These are phyloP conservation scores for Metschnikowia hibisci DNA, from an alignment of 805 yeast species.

Conservation along the genomic window DNA sequence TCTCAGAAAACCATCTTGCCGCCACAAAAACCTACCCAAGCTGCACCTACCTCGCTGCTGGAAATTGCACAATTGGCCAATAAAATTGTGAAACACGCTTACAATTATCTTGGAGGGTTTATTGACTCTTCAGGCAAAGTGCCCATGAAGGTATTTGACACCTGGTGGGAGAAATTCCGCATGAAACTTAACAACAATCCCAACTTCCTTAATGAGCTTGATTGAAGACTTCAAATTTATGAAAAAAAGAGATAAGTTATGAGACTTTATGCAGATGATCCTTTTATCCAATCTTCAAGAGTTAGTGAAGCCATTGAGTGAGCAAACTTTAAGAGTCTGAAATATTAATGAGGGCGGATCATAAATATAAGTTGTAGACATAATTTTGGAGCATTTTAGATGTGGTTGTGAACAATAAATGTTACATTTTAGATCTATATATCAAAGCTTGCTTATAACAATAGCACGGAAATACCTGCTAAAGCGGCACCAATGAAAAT, in stretches of 20 bases:
- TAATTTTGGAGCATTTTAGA: too few relatives aligned
- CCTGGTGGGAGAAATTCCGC: slow-evolving; percentile 94
- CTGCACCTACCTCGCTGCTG: slow-evolving; percentile 23
- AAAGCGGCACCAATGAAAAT: slow-evolving; percentile 11
- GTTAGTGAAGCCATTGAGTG: too few relatives aligned
- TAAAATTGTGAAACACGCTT: slow-evolving; percentile 87
- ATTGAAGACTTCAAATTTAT: slow-evolving; percentile 9
- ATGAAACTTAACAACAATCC: slow-evolving; percentile 76
- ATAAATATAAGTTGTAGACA: too few relatives aligned
- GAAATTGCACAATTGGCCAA: slow-evolving; percentile 63
- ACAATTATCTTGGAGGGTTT: slow-evolving; percentile 86
- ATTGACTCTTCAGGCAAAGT: slow-evolving; percentile 77
- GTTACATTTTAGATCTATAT: too few relatives aligned
- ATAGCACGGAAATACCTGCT: slow-evolving; percentile 14
- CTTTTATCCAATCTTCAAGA: too few relatives aligned
- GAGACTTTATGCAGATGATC: too few relatives aligned
- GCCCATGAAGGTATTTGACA: slow-evolving; percentile 81
- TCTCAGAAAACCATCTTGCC: slow-evolving; percentile 20
- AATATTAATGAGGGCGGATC: too few relatives aligned
- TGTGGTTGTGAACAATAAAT: too few relatives aligned
- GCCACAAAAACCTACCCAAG: slow-evolving; percentile 18
- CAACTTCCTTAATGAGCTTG: slow-evolving; percentile 55
- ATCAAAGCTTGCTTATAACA: slow-evolving; percentile 4
- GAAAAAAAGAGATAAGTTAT: too few relatives aligned
- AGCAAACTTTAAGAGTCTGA: too few relatives aligned